Evolutionary conservation across 2,329 filamentous ascomycete genomes (phyloP), one percentile per base, ranked within the genome.

Genomic region (Xylariaceae sp.): DNA sequence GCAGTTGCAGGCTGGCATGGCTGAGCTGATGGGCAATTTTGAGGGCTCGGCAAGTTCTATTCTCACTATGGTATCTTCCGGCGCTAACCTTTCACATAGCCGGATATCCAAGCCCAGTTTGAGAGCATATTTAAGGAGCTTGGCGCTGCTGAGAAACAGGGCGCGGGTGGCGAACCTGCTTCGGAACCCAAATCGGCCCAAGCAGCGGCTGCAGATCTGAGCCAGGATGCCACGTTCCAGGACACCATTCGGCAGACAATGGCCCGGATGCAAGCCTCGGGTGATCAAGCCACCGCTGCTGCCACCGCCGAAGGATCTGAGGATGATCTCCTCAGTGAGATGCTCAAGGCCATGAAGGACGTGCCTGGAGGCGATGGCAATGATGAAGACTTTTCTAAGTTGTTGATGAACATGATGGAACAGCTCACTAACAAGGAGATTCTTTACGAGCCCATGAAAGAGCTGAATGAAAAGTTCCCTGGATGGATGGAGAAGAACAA

Each of bases 351-450:
- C 63, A 87, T 97, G 77, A 88, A 90, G 69, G 82, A 83, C 18
- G 81, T 85, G 6, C 82, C 81, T 0, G 78, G 75, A 4, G 79
- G 79, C 1, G 79, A 78, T 39, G 80, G 78, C 11, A 79, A 78
- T 61, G 91, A 97, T 58, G 92, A 94, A 68, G 92, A 96, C 67
- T 89, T 97, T 69, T 92, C 90, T 59, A 93, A 96, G 77, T 91
- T 97, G 86, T 83, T 99, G 61, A 85, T 96, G 82, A 90, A 89
- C 56, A 96, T 97, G 91, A 97, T 99, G 93, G 91, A 97, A 76
- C 92, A 99, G 74, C 82, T 99, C 64, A 97, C 94, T 2, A 96
- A 96, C 75, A 97, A 96, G 78, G 94, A 97, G 67, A 97, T 99
- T 64, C 77, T 99, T 54, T 97, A 97, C 73, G 93, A 99, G 77